phyloP scores from a whole-genome alignment of 345 rosid genomes.

The Nephelium lappaceum region DNA sequence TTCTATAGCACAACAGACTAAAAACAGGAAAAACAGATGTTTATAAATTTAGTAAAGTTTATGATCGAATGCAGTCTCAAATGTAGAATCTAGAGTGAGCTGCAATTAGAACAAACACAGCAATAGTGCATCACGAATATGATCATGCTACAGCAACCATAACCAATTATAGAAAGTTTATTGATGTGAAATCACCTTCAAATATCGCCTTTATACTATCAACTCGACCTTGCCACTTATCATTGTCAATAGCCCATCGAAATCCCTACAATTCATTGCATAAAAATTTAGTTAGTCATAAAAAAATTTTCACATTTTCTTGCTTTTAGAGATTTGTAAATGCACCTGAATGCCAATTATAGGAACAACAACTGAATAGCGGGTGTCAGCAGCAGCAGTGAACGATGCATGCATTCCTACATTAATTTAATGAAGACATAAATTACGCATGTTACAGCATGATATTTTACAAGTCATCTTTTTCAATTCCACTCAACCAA shows the following conservation, averaged over 20 bases:
- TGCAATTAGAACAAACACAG: not conserved
- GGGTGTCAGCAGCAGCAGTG: conserved; percentile 78
- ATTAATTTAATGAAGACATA: conserved; percentile 19
- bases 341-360: conserved; percentile 87
- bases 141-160: not conserved
- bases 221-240: conserved; percentile 84
- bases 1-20: not conserved
- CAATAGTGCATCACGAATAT: not conserved
- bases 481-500: conserved; percentile 32
- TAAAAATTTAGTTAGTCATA: conserved; percentile 10
- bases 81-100: not conserved
- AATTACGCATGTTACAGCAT: not conserved
- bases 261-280: conserved; percentile 58
- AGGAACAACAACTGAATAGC: conserved; percentile 72
- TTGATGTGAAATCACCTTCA: conserved; percentile 58
- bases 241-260: conserved; percentile 83
- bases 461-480: not conserved
- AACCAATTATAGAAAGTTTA: not conserved
- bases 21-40: not conserved
- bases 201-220: conserved; percentile 74
- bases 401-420: conserved; percentile 99
- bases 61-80: not conserved
- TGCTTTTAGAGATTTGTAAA: not conserved
- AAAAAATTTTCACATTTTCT: not conserved
- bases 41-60: not conserved